Evolutionary conservation across 1,284 basidiomycete genomes (phyloP).

Genomic region (Pseudozyma sp.): DNA sequence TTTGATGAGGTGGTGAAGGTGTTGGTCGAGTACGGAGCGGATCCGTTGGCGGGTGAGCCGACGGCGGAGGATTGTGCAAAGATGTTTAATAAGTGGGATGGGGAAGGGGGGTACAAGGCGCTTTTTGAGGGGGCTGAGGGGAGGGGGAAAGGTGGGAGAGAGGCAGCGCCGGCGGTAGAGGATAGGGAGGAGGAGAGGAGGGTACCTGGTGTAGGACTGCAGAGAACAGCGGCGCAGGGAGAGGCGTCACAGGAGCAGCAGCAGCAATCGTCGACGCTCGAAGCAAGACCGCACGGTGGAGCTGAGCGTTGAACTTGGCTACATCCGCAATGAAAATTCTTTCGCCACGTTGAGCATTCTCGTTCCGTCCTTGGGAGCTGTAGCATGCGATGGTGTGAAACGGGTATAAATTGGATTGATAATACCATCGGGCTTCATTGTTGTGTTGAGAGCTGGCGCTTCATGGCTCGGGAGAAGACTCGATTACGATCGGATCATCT

Average conservation of each 20-base stretch:
- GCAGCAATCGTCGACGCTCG: not conserved
- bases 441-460: not conserved
- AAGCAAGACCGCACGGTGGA: not conserved
- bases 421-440: not conserved
- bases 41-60: slow-evolving; percentile 78
- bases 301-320: slow-evolving; percentile 15
- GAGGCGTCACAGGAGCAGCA: not conserved
- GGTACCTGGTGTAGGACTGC: slow-evolving; percentile 38
- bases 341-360: too few species aligned
- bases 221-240: slow-evolving; percentile 4
- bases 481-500: slow-evolving; percentile 46
- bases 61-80: slow-evolving; percentile 78
- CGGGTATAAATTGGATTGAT: not conserved
- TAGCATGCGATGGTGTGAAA: not conserved
- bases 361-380: too few species aligned
- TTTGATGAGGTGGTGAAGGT: slow-evolving; percentile 75
- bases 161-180: slow-evolving; percentile 45
- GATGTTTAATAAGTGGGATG: slow-evolving; percentile 65
- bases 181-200: slow-evolving; percentile 52
- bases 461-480: slow-evolving; percentile 39
- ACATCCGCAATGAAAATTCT: not conserved
- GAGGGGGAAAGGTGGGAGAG: slow-evolving; percentile 40
- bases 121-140: slow-evolving; percentile 51
- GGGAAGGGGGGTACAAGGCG: slow-evolving; percentile 36
- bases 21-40: slow-evolving; percentile 77